Percentiles rank a stretch among this genome's conserved stretches.
Evolutionary conservation across 139 green algal genomes (phyloP).

Genomic region (Coccomyxa sp.): DNA sequence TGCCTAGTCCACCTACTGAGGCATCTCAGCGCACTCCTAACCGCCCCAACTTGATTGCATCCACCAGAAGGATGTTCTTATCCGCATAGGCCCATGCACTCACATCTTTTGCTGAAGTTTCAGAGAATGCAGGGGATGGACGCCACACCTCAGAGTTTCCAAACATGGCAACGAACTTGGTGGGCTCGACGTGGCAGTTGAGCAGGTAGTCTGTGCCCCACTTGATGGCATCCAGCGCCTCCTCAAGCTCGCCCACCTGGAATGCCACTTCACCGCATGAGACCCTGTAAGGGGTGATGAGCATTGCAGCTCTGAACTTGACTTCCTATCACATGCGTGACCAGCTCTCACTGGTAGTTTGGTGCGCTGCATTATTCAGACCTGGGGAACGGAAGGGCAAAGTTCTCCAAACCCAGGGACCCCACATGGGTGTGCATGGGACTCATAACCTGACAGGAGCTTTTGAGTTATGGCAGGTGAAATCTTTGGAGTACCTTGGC

Average conservation of each 20-base stretch:
- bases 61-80: no score
- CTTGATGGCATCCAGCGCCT: constrained; percentile 2
- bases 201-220: constrained; percentile 9
- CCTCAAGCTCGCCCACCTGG: not conserved
- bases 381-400: no score
- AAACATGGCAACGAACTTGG: not conserved
- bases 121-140: not conserved
- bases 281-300: no score
- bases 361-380: no score
- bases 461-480: not conserved
- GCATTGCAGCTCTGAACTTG: no score
- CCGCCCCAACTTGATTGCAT: no score
- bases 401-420: not conserved
- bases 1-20: no score
- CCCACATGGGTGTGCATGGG: not conserved
- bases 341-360: no score
- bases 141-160: not conserved
- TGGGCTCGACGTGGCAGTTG: not conserved
- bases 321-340: no score
- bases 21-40: no score
- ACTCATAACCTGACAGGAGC: not conserved
- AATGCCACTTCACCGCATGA: no score
- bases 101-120: not conserved
- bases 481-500: not conserved
- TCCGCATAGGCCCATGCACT: no score